These are phyloP conservation scores for Primulina huaijiensis DNA, from an alignment of 257 asterid genomes.

Conservation along the genomic window DNA sequence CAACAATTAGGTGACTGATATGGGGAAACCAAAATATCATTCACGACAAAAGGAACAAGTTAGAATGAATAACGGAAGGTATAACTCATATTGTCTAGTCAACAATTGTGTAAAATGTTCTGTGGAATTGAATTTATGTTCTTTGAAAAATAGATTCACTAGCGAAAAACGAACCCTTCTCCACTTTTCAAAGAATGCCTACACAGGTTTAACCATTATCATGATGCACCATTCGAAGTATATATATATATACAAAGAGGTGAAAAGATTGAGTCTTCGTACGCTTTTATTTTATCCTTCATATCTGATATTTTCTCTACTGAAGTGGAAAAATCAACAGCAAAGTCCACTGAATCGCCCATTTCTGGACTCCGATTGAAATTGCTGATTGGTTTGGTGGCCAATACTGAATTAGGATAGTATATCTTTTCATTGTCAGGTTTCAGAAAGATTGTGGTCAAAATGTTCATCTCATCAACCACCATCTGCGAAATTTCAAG, in stretches of 20 bases:
- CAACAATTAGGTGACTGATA: background rate
- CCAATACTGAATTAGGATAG: slow-evolving; percentile 59
- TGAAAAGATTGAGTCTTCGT: slow-evolving; percentile 21
- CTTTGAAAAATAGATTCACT: background rate
- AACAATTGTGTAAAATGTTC: background rate
- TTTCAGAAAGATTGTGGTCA: slow-evolving; percentile 66
- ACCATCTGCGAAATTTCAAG: slow-evolving; percentile 43
- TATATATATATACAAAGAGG: background rate
- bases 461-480: slow-evolving; percentile 72
- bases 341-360: slow-evolving; percentile 69
- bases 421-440: slow-evolving; percentile 55
- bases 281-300: slow-evolving; percentile 60
- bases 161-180: background rate
- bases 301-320: slow-evolving; percentile 61
- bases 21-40: too few relatives aligned
- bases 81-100: background rate
- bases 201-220: background rate
- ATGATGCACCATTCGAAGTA: slow-evolving; percentile 3
- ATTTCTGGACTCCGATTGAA: slow-evolving; percentile 67
- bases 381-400: slow-evolving; percentile 60
- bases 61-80: background rate
- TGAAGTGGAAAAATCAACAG: slow-evolving; percentile 72
- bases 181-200: too few relatives aligned
- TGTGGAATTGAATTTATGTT: background rate
- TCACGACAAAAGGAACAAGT: background rate